Base-by-base conservation (phyloP, 768 basidiomycete genomes). In the Mycena rosella region DNA sequence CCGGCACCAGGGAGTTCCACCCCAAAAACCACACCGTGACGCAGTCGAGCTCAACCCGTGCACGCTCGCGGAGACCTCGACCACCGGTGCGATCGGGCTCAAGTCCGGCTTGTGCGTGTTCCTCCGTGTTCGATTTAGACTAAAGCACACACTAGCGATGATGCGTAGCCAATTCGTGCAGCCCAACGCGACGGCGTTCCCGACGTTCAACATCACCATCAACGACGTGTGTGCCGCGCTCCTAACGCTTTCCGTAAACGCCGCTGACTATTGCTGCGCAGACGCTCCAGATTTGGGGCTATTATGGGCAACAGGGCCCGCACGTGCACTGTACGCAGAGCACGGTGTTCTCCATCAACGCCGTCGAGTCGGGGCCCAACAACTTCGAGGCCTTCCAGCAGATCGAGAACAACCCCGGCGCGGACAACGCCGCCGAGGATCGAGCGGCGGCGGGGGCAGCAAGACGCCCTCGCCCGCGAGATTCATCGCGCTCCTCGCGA, bases 261-360 rank as follows among this genome's bases (percentile, higher is more conserved):
- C 54, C 47, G 7, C 22, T 59, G 29, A n/a, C 40, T 22, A 30
- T 32, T 2, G 22, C 10, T 17, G 52, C 18, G 7, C 27, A 72
- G 71, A 71, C 69, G 0, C 47, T 40, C 15, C 72, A 69, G 2
- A 71, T 86, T 70, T 85, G 82, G 85, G 81, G 78, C 9, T 84
- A 79, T 75, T 85, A 85, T 68, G 75, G 74, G 3, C 83, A 85
- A 63, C 44, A 67, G 5, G 76, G 72, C 40, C 85, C 63, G 2
- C 52, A 54, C 5, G 26, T 51, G 0, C 69, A 86, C 74, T 86
- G 86, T 72, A 76, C 75, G 1, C 60, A 75, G 30, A 85, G 85
- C 42, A 86, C 86, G 86, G 85, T 86, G 59, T 85, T 85, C 73
- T 71, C 83, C 15, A 78, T 78, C 63, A 87, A 84, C 74, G 79